Base-by-base conservation (phyloP, 2,329 filamentous ascomycete genomes). In the Nigrospora oryzae region DNA sequence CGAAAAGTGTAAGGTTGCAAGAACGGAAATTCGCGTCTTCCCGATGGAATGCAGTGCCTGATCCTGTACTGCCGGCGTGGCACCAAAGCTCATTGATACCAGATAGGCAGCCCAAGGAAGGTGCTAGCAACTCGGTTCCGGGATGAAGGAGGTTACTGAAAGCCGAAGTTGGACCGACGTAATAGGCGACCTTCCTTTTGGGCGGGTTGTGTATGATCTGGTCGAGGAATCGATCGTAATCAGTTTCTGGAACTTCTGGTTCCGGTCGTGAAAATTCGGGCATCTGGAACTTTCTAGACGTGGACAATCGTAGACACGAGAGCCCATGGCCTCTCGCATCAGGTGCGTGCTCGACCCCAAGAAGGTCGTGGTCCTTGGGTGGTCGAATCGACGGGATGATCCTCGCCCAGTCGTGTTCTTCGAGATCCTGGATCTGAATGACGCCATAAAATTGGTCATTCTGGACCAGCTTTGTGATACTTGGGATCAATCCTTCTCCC, bases 21-120 rank as follows among this genome's bases (percentile, higher is more conserved):
- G 38, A 47, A 28, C 33, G 40, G 28, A 38, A 33, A 11, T 30
- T 14, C n/a, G 37, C 42, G 15, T 47, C 42, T 17, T 47, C 38
- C 15, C 32, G n/a, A 30, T 47, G 38, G 13, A 36, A 47, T 16
- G 38, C 15, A 30, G 46, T 47, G 30, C 42, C 38, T 17, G 46
- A 47, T 31, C 19, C 37, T 23, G 15, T 34, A 15, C 30, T 17
- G 33, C 38, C 38, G 17, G 30, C 28, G 16, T 47, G 38, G 30
- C 15, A 30, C 37, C 43, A 44, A 19, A 17, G 23, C 17, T 38
- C 37, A 35, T 44, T 47, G 37, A 17, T 39, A 17, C 46, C 34
- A 35, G 38, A 16, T 34, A 47, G 34, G 34, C 32, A 30, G 23
- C 23, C 33, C 11, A 47, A 33, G 8, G 30, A 37, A n/a, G 23